These are phyloP conservation scores for Monoraphidium neglectum DNA, from an alignment of 139 green algal genomes.

Conservation along the genomic window DNA sequence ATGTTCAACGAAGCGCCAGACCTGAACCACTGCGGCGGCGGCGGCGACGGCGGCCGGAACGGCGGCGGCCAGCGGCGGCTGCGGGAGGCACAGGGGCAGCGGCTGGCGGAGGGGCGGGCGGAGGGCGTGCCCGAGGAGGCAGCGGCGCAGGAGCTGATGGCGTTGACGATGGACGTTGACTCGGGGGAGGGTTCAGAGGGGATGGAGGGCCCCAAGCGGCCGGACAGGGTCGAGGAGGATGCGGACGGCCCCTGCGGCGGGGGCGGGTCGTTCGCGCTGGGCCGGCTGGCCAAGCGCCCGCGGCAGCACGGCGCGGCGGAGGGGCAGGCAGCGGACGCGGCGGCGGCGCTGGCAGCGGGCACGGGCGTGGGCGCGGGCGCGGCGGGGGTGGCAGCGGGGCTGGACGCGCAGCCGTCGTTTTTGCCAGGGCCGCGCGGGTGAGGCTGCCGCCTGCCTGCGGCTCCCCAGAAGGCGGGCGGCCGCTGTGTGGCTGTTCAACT, in stretches of 20 bases:
- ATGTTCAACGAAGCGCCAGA: not conserved
- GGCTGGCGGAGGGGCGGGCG: not conserved
- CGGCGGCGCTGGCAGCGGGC: too few species aligned
- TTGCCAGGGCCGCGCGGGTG: not conserved
- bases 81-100: not conserved
- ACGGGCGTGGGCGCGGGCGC: slow-evolving; percentile 10
- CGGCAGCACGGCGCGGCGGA: too few species aligned
- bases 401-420: not conserved
- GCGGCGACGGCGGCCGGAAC: not conserved
- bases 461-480: too few species aligned
- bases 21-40: not conserved
- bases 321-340: not conserved
- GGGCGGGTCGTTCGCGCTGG: not conserved
- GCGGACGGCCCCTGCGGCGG: not conserved
- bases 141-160: too few species aligned
- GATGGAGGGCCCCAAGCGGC: too few species aligned
- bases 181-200: too few species aligned
- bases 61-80: not conserved
- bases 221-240: too few species aligned
- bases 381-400: not conserved
- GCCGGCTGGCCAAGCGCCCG: not conserved
- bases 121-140: too few species aligned
- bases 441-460: not conserved
- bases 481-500: slow-evolving; percentile 8
- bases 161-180: too few species aligned